These are phyloP conservation scores for Leccinellum rugosiceps DNA, from an alignment of 768 basidiomycete genomes.

Conservation along the genomic window DNA sequence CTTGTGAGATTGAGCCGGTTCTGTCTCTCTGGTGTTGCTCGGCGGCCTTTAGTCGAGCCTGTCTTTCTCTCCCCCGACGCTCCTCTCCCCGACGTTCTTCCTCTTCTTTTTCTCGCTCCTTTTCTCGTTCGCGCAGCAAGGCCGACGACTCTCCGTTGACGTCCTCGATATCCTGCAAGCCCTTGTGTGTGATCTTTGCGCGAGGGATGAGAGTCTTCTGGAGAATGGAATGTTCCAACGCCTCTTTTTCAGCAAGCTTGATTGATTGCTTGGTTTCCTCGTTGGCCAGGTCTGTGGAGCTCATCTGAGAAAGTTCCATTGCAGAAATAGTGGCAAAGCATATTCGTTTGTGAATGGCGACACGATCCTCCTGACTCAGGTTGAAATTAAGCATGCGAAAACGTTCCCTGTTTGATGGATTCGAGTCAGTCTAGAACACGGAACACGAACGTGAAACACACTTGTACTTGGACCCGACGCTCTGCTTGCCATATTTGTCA, in stretches of 20 bases:
- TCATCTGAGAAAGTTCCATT: conserved; percentile 76
- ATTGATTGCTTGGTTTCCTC: conserved; percentile 84
- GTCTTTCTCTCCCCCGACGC: conserved; percentile 65
- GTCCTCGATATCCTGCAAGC: conserved; percentile 86
- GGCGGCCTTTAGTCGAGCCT: conserved; percentile 55
- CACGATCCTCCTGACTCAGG: conserved; percentile 77
- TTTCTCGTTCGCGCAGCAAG: conserved; percentile 46
- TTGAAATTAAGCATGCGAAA: conserved; percentile 91
- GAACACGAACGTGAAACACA: conserved; percentile 34
- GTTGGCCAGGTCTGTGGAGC: conserved; percentile 84
- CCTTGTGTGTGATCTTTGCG: conserved; percentile 92
- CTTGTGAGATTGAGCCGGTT: conserved; percentile 42
- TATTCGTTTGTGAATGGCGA: conserved; percentile 76
- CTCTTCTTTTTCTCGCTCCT: conserved; percentile 59
- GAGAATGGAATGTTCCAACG: conserved; percentile 81
- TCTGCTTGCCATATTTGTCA: conserved; percentile 64
- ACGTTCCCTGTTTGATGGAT: conserved; percentile 60
- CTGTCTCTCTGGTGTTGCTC: conserved; percentile 44
- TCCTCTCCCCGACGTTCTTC: conserved; percentile 58
- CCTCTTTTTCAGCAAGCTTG: conserved; percentile 76
- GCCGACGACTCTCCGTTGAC: conserved; percentile 50
- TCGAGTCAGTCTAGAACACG: conserved; percentile 3
- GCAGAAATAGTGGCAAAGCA: conserved; percentile 63
- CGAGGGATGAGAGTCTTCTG: conserved; percentile 59
- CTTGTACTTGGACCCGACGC: conserved; percentile 81